Conservation (phyloP, 192 early-diverging fungal species). For the Entomortierella beljakovae region DNA sequence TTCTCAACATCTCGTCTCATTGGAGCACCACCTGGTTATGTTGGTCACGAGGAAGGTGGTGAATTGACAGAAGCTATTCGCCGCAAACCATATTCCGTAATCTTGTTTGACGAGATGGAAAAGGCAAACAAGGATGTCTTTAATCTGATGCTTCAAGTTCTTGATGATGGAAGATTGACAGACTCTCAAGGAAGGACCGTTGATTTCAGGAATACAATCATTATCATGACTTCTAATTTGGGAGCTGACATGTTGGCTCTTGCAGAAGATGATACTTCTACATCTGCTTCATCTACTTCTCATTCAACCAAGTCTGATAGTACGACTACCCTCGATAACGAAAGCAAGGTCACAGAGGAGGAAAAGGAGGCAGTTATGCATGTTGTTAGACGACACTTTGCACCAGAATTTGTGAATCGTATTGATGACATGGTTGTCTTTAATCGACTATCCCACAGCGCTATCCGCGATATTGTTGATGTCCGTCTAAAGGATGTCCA, state of each 20-base stretch:
- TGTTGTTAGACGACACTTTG: conserved; percentile 79
- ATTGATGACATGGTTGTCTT: conserved; percentile 85
- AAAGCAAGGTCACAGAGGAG: conserved; percentile 59
- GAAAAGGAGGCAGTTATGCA: conserved; percentile 73
- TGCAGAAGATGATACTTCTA: conserved; percentile 47
- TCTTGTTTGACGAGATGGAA: conserved; percentile 86
- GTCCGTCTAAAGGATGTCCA: conserved; percentile 76
- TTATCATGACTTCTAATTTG: conserved; percentile 86
- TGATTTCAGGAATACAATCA: conserved; percentile 85
- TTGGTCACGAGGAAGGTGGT: conserved; percentile 84
- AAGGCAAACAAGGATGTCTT: conserved; percentile 87
- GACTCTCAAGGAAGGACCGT: conserved; percentile 81
- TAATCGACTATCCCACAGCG: conserved; percentile 73
- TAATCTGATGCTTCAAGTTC: conserved; percentile 93
- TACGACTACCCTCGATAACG: background rate
- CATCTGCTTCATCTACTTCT: conserved; percentile 5
- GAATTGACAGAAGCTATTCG: conserved; percentile 83
- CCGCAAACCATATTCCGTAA: conserved; percentile 82
- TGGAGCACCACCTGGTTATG: conserved; percentile 84
- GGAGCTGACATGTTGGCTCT: conserved; percentile 76
- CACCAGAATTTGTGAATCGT: conserved; percentile 84
- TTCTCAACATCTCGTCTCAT: conserved; percentile 77
- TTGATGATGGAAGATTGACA: conserved; percentile 86
- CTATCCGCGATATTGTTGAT: conserved; percentile 83
- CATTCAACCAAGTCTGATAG: conserved; percentile 7